Base-by-base conservation (phyloP, 1,284 basidiomycete genomes). In the Pyrrhoderma lamaoense region DNA sequence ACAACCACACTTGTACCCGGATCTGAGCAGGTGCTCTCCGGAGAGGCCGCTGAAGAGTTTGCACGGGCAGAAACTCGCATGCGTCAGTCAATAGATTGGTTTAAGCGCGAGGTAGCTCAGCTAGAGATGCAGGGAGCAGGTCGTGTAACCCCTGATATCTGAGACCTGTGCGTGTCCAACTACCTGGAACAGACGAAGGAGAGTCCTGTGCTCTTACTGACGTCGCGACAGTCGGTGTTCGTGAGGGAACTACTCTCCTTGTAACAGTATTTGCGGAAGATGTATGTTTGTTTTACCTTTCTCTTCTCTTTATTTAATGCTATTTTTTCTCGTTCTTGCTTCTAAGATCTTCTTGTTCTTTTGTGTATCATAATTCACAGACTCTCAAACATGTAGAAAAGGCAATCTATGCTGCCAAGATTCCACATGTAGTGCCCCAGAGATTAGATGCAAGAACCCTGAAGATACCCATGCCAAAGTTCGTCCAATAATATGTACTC, bases 401-500 rank as follows among this genome's bases (percentile, higher is more conserved):
- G 57, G 84, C 76, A 0, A 69, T 90, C 8, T 86, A 88, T 58
- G 74, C 77, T 16, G 81, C 84, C 7, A 82, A 85, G 57, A 67
- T 90, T 42, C 80, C 85, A 2, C 74, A 78, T 40, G 72, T 88
- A 9, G 73, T 80, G 0, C 87, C 87, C 3, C 88, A 90, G 59
- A 72, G 72, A 52, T 65, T 76, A 38, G 87, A 90, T 59, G 68
- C 62, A 34, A 73, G 81, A 36, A 89, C 88, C 1, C 74, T 90
- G 58, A 84, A 76, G 57, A 77, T 90, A 56, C 82, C 85, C 0
- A 79, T 90, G 62, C 83, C 87, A 35, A 88, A 82, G 87, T 88
- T 57, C 19, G 74, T 63, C 18, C 23, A 13, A 21, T 38, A 21
- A 43, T 40, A 51, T 25, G 14, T 3, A 19, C 22, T 42, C 25